These are phyloP conservation scores for Neurospora hispaniola DNA, from an alignment of 495 filamentous ascomycete genomes.

Conservation along the genomic window DNA sequence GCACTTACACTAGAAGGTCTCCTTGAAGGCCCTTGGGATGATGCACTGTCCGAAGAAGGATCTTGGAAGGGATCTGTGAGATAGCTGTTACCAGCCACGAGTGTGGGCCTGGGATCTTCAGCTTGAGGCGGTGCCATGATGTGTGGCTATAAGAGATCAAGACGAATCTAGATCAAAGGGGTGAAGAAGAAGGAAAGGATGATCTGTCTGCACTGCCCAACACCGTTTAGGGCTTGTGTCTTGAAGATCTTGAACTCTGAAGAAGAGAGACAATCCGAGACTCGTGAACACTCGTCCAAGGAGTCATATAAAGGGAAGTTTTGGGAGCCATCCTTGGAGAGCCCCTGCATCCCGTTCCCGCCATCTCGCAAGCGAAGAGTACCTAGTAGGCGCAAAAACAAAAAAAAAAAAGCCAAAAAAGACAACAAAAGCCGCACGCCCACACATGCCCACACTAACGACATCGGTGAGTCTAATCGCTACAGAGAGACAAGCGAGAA, in stretches of 20 bases:
- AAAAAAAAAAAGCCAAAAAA: background rate
- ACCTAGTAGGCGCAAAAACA: background rate
- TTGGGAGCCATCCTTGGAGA: background rate
- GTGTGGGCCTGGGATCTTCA: background rate
- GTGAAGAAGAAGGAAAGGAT: background rate
- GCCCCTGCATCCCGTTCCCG: background rate
- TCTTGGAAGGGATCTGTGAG: constrained; percentile 17
- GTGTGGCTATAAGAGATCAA: background rate
- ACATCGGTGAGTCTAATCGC: background rate
- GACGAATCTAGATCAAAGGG: background rate
- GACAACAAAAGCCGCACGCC: background rate
- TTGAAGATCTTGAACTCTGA: background rate
- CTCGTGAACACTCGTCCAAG: background rate
- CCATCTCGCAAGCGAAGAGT: background rate
- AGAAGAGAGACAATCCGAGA: background rate
- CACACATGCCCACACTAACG: background rate
- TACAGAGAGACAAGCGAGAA: background rate
- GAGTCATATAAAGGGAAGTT: background rate
- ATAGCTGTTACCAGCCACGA: background rate
- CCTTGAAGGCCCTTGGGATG: constrained; percentile 11
- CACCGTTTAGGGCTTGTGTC: background rate
- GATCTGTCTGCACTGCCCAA: background rate
- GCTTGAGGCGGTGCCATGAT: background rate
- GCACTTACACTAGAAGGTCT: constrained; percentile 11
- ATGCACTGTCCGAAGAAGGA: constrained; percentile 11